These are phyloP conservation scores for Gloeostereum incarnatum DNA, from an alignment of 768 basidiomycete genomes.

Conservation along the genomic window DNA sequence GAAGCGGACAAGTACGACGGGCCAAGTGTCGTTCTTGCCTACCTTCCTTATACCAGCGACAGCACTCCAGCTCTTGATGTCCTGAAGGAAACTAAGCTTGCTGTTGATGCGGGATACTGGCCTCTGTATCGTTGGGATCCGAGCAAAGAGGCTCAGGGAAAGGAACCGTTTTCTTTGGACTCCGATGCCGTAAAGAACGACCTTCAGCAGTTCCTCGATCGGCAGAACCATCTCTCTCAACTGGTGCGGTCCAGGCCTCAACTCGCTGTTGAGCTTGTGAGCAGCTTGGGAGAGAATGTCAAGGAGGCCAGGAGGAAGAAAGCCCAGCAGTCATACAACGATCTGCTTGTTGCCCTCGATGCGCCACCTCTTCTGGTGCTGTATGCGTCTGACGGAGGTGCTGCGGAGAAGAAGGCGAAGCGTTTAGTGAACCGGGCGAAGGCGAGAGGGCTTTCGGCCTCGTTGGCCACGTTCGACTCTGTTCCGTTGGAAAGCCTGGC, in stretches of 20 bases:
- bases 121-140: slow-evolving; percentile 98
- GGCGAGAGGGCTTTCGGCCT: slow-evolving; percentile 72
- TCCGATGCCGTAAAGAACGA: slow-evolving; percentile 93
- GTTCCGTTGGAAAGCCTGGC: slow-evolving; percentile 65
- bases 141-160: slow-evolving; percentile 58
- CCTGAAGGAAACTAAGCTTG: slow-evolving; percentile 96
- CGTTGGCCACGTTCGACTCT: slow-evolving; percentile 74
- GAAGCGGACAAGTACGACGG: slow-evolving; percentile 90
- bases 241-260: slow-evolving; percentile 75
- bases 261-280: slow-evolving; percentile 74
- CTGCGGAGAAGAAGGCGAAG: slow-evolving; percentile 95
- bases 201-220: slow-evolving; percentile 86
- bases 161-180: slow-evolving; percentile 88
- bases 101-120: slow-evolving; percentile 96
- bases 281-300: slow-evolving; percentile 76
- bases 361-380: slow-evolving; percentile 83
- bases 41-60: slow-evolving; percentile 83
- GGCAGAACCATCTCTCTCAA: slow-evolving; percentile 95
- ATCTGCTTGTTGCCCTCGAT: slow-evolving; percentile 75
- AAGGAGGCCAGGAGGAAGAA: slow-evolving; percentile 75
- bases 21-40: slow-evolving; percentile 87
- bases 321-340: slow-evolving; percentile 78
- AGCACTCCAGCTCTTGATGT: slow-evolving; percentile 74
- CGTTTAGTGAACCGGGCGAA: slow-evolving; percentile 75
- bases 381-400: slow-evolving; percentile 94